phyloP scores from a whole-genome alignment of 768 basidiomycete species.

The Melanogaster broomeanus region DNA sequence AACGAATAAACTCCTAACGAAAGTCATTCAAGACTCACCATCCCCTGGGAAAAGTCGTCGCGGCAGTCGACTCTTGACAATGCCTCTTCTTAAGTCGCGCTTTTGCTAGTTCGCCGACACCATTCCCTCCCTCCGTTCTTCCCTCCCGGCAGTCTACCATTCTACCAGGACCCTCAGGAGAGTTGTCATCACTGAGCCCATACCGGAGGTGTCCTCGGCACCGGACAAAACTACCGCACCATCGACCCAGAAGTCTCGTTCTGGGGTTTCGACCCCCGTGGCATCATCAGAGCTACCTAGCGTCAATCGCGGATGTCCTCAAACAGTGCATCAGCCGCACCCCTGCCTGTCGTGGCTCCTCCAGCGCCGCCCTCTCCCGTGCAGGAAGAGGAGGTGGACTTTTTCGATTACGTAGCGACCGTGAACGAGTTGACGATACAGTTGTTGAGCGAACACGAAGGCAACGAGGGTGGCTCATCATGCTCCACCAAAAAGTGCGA shows the following conservation, averaged over 20 bases:
- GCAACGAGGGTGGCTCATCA: constrained; percentile 95
- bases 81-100: constrained; percentile 34
- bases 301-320: constrained; percentile 62
- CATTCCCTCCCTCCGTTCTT: constrained; percentile 37
- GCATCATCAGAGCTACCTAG: constrained; percentile 43
- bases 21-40: constrained; percentile 85
- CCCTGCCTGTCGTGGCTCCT: constrained; percentile 33
- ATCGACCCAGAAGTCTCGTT: constrained; percentile 29
- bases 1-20: constrained; percentile 83
- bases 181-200: constrained; percentile 48
- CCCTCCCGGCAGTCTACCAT: constrained; percentile 56
- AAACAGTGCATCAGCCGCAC: constrained; percentile 39
- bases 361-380: constrained; percentile 31
- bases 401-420: constrained; percentile 89
- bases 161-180: constrained; percentile 43
- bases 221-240: constrained; percentile 43
- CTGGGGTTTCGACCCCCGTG: constrained; percentile 19
- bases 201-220: constrained; percentile 31
- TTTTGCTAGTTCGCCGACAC: constrained; percentile 58
- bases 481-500: constrained; percentile 98
- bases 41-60: constrained; percentile 53
- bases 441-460: constrained; percentile 95
- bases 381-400: constrained; percentile 57
- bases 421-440: constrained; percentile 93
- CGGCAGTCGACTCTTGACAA: constrained; percentile 28